Evolutionary conservation across 257 asterid species (phyloP).

Genomic region (Lavandula angustifolia): DNA sequence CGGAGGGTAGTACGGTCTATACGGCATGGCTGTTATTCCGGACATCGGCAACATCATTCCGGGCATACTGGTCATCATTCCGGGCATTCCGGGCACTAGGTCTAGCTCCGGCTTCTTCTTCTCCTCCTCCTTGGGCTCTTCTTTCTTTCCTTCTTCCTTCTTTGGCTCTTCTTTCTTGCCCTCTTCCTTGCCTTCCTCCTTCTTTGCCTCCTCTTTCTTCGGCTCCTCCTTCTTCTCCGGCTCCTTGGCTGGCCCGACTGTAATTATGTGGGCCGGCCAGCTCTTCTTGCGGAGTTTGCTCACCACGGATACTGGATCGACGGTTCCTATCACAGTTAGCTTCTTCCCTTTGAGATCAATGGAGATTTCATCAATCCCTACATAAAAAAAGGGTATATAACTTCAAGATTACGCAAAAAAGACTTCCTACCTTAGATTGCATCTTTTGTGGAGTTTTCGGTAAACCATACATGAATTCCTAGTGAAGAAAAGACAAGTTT

Average conservation of each 20-base stretch:
- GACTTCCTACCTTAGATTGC: slow-evolving; percentile 3
- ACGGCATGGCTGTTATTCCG: slow-evolving; percentile 37
- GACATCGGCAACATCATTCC: too few relatives aligned
- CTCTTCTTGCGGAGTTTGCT: slow-evolving; percentile 74
- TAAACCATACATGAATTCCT: neutral
- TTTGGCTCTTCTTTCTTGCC: slow-evolving; percentile 49
- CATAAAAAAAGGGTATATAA: neutral
- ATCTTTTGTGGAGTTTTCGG: slow-evolving; percentile 9
- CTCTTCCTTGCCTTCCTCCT: slow-evolving; percentile 69
- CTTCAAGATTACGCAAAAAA: neutral
- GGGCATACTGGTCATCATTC: too few relatives aligned
- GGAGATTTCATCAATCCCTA: slow-evolving; percentile 74
- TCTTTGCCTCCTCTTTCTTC: slow-evolving; percentile 77
- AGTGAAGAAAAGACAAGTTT: neutral
- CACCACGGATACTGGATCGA: slow-evolving; percentile 80
- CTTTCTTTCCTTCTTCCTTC: slow-evolving; percentile 46
- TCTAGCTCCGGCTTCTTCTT: slow-evolving; percentile 47
- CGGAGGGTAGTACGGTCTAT: slow-evolving; percentile 49
- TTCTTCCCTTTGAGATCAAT: slow-evolving; percentile 75
- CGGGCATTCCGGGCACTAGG: too few relatives aligned
- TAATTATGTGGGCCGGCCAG: slow-evolving; percentile 67
- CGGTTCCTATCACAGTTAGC: slow-evolving; percentile 71
- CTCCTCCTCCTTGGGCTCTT: slow-evolving; percentile 45
- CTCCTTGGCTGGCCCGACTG: slow-evolving; percentile 75
- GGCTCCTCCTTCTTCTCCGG: slow-evolving; percentile 85